These are phyloP conservation scores for Benincasa hispida DNA, from an alignment of 306 rosid species.

Conservation along the genomic window DNA sequence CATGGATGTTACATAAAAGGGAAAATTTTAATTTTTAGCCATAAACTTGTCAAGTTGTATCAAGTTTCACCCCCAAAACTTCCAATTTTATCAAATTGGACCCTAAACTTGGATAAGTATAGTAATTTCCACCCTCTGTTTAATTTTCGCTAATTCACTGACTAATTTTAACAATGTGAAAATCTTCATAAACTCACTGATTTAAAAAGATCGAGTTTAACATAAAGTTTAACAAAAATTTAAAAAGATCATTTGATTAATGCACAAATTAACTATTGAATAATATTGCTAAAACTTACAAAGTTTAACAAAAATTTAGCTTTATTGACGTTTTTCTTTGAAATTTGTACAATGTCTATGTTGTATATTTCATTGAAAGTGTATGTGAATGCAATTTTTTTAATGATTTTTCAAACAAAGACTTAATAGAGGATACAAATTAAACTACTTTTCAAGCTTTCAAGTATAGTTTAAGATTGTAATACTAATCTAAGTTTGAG, in stretches of 20 bases:
- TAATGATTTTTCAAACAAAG: no score
- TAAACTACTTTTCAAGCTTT: no score
- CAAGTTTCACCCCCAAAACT: neutral
- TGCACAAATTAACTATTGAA: neutral
- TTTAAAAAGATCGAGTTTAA: no score
- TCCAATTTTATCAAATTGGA: neutral
- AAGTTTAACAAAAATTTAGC: neutral
- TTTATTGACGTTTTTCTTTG: neutral
- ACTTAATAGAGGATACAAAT: no score
- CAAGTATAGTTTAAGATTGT: no score
- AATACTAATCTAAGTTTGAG: no score
- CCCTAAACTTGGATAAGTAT: neutral
- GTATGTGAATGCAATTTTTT: no score
- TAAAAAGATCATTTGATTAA: neutral
- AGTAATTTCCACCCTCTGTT: no score
- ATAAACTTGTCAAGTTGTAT: neutral
- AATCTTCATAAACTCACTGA: neutral
- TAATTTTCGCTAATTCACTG: neutral
- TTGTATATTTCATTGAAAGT: neutral
- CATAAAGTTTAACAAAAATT: no score
- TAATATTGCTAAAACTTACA: neutral
- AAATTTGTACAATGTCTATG: no score
- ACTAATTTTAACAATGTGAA: neutral
- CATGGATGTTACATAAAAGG: neutral
- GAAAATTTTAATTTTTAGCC: neutral